phyloP scores from a whole-genome alignment of 2,329 filamentous ascomycete species.

The Ophiostoma quercus region DNA sequence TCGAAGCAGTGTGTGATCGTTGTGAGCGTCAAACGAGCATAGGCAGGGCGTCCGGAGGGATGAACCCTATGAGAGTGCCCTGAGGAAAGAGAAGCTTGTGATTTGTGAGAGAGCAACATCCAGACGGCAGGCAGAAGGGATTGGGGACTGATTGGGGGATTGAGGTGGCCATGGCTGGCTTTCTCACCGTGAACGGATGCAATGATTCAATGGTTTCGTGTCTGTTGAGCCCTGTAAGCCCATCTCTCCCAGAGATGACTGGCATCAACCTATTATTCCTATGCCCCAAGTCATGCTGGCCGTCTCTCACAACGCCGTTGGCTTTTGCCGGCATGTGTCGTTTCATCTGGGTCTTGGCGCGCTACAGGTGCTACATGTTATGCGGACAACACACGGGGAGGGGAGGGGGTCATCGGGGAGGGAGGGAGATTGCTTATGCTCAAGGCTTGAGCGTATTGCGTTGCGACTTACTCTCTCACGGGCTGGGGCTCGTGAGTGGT shows the following conservation, averaged over 20 bases:
- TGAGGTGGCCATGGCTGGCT: constrained; percentile 45
- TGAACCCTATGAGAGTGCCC: background rate
- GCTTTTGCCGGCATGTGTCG: background rate
- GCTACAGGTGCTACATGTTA: constrained; percentile 55
- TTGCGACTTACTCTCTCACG: constrained; percentile 97
- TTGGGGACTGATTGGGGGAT: constrained; percentile 38
- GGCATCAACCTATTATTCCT: background rate
- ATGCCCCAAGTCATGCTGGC: background rate
- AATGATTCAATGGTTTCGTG: background rate
- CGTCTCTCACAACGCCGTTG: background rate
- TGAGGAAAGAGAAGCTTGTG: constrained; percentile 19
- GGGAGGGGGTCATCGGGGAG: background rate
- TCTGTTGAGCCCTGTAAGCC: background rate
- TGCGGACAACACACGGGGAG: constrained; percentile 3
- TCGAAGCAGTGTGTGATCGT: background rate
- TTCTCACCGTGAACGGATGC: constrained; percentile 59
- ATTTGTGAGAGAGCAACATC: constrained; percentile 58
- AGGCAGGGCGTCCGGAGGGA: constrained; percentile 13
- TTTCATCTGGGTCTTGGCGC: constrained; percentile 44
- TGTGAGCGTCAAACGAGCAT: constrained; percentile 4
- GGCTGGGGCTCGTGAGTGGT: constrained; percentile 90
- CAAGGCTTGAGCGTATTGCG: background rate
- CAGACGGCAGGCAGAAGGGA: constrained; percentile 35
- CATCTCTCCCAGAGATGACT: background rate
- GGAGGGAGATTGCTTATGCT: background rate